phyloP scores from a whole-genome alignment of 2,329 filamentous ascomycete genomes.

The Trichophyton benhamiae region DNA sequence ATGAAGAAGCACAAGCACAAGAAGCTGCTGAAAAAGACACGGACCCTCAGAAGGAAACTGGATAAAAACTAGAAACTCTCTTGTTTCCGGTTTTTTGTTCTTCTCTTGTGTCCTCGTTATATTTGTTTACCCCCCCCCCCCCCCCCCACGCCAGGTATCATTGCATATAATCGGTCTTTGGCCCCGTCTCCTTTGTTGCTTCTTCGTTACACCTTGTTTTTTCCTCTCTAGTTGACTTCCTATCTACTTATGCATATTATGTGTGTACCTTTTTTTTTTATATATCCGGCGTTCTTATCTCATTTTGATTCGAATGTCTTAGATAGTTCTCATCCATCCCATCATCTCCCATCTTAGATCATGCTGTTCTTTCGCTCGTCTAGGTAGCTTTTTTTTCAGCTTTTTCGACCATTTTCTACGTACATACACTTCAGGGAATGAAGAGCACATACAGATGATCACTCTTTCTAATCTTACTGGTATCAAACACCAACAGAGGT shows the following conservation, averaged over 20 bases:
- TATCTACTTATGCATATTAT: background rate
- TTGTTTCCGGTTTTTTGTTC: too few relatives aligned
- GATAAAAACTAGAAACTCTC: conserved; percentile 41
- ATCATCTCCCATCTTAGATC: conserved; percentile 1
- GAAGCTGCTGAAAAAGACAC: conserved; percentile 91
- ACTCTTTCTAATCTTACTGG: too few relatives aligned
- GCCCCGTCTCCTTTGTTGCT: background rate
- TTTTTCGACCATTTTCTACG: background rate
- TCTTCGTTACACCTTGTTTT: background rate
- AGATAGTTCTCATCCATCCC: background rate
- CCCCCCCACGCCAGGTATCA: too few relatives aligned
- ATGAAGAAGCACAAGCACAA: conserved; percentile 99
- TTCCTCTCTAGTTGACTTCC: background rate
- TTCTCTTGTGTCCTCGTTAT: background rate
- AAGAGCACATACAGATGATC: background rate
- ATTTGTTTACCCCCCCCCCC: background rate
- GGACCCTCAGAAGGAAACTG: conserved; percentile 75
- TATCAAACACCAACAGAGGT: too few relatives aligned
- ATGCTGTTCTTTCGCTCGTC: background rate
- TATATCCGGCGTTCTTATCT: background rate
- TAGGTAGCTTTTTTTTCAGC: background rate
- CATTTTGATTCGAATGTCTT: conserved; percentile 1
- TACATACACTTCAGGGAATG: background rate
- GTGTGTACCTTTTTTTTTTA: background rate
- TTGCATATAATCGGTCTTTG: background rate